phyloP scores from a whole-genome alignment of 305 asterid genomes.

The Fraxinus latifolia region DNA sequence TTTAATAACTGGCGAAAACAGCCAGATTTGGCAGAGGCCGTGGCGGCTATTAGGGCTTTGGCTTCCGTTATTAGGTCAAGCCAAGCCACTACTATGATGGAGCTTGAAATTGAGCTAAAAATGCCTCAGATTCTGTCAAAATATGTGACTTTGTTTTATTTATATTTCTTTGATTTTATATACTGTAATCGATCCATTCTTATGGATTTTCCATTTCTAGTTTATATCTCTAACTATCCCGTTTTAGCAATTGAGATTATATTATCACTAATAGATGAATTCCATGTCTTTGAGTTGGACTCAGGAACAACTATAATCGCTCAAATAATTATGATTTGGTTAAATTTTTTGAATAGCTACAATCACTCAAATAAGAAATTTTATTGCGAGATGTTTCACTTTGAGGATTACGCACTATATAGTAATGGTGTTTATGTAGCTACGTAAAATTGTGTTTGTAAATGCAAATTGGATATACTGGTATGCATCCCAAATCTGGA shows the following conservation, averaged over 20 bases:
- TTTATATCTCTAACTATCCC: not conserved
- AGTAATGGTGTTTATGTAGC: not conserved
- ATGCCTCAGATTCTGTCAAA: constrained; percentile 74
- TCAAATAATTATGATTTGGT: too few relatives aligned
- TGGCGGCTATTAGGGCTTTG: constrained; percentile 88
- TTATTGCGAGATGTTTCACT: not conserved
- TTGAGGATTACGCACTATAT: not conserved
- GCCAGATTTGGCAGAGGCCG: constrained; percentile 93
- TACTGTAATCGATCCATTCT: not conserved
- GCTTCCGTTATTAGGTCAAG: constrained; percentile 57
- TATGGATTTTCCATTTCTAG: not conserved
- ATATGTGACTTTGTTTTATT: constrained; percentile 27
- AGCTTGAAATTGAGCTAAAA: constrained; percentile 87
- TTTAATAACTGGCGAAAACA: constrained; percentile 77
- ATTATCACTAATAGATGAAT: not conserved
- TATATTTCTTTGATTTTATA: not conserved
- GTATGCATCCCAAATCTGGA: not conserved
- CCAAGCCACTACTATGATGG: constrained; percentile 60
- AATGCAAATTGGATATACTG: not conserved
- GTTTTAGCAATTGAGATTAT: not conserved
- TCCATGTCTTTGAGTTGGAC: not conserved
- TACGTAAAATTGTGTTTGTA: not conserved
- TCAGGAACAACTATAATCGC: not conserved
- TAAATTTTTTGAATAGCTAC: too few relatives aligned
- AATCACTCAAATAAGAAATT: too few relatives aligned